Evolutionary conservation across 2,329 filamentous ascomycete genomes (phyloP), one percentile per base, ranked within the genome.

Genomic region (Calonectria multiphialidica): DNA sequence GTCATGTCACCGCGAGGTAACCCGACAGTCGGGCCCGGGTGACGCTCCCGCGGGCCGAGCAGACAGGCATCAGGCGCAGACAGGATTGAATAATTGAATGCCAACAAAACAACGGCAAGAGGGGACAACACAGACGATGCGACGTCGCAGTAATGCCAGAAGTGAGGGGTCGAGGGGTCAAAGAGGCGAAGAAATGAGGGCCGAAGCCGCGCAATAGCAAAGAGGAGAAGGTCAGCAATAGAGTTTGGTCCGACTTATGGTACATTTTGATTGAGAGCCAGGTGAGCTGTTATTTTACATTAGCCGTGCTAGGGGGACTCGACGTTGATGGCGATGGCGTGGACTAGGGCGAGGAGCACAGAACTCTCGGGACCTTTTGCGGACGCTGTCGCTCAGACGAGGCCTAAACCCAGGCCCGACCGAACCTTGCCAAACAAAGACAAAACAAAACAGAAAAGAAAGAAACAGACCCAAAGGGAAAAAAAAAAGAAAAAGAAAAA

Each of bases 11-110:
- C 47, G 59, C 61, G 47, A 70, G 59, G 67, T 64, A 70, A 64
- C 69, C 67, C 76, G 63, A 68, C 68, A 49, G 68, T 75, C 65
- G 70, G 72, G 55, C 53, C 65, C 65, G 62, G 75, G 70, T 63
- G 50, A 55, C 28, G 33, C 50, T 55, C 50, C 50, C 50, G 50
- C 50, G 50, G 50, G 50, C 50, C 64, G 50, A 59, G 40, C 40
- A 47, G n/a, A 44, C 40, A 59, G 50, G 65, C 65, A 55, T 40
- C 28, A 12, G 30, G 15, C 30, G 9, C 50, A 23, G 30, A 16
- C 21, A 21, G 40, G 50, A 35, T 55, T 37, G 50, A 55, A 55
- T 55, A 37, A 55, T 55, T 37, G 50, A 55, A 55, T 55, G 30
- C 50, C n/a, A 35, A 50, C 42, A 49, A 47, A 64, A 30, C 42